Evolutionary conservation across 345 rosid species (phyloP).

Genomic region (Brassica carinata): DNA sequence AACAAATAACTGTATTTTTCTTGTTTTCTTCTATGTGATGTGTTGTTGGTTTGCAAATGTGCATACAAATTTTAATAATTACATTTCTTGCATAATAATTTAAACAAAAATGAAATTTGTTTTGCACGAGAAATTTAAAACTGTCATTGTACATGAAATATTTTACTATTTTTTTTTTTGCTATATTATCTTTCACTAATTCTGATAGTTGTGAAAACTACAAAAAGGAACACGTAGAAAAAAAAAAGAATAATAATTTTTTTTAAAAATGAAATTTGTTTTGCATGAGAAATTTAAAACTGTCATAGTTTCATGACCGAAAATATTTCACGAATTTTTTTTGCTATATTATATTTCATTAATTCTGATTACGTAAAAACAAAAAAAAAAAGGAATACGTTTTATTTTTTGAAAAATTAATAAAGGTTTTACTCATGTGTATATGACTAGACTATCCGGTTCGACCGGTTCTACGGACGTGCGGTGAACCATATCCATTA

Average conservation of each 20-base stretch:
- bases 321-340: neutral
- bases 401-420: neutral
- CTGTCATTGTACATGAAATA: too few species aligned
- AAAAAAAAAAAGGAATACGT: neutral
- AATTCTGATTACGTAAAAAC: neutral
- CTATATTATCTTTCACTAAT: too few species aligned
- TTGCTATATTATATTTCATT: neutral
- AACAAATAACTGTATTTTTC: slow-evolving; percentile 4
- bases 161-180: too few species aligned
- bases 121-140: too few species aligned
- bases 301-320: neutral
- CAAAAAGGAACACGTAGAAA: too few species aligned
- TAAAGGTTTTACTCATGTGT: neutral
- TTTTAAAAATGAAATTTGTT: neutral
- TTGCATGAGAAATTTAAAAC: neutral
- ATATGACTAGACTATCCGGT: slow-evolving; percentile 18
- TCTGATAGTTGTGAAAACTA: too few species aligned
- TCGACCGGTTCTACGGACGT: slow-evolving; percentile 31
- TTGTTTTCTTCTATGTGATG: neutral
- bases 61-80: slow-evolving; percentile 8
- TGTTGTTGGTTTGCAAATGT: slow-evolving; percentile 28
- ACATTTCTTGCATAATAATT: neutral
- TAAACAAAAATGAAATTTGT: too few species aligned
- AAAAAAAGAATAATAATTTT: too few species aligned
- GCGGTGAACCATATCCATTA: slow-evolving; percentile 19